Evolutionary conservation across 1,284 basidiomycete species (phyloP), one percentile per base, ranked within the genome.

Genomic region (Fomes fomentarius): DNA sequence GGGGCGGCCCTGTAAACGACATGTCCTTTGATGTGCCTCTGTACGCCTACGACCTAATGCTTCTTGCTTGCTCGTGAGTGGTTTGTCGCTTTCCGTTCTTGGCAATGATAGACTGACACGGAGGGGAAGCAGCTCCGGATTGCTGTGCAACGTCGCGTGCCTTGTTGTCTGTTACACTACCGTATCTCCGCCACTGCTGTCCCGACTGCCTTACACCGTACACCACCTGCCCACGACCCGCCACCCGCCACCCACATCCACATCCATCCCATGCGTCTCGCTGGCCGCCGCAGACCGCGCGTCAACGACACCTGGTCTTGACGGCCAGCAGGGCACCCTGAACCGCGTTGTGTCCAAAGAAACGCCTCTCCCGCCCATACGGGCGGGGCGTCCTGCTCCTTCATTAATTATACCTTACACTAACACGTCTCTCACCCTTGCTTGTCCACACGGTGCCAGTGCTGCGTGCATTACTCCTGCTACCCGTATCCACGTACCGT

Each of bases 281-380:
- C 58, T 54, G 52, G 58, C 47, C 52, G 58, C 51, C 54, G 37
- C 42, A 43, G 26, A 45, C 49, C 44, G 22, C 40, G 26, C 54
- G 40, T 19, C 40, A 19, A 17, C n/a, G n/a, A n/a, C 21, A 30
- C 30, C 47, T 57, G 56, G 53, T 50, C 59, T 58, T 38, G 54
- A 51, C 56, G 56, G 53, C 59, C 59, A 44, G 49, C 48, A 42
- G 48, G 43, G 30, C 11, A 3, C 30, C 43, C 34, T 33, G n/a
- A 21, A 33, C 47, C 17, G 22, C 47, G 15, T 37, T 21, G 26
- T 31, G 19, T 31, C 22, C 31, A 11, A 33, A 22, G 9, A 17
- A n/a, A 12, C 30, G 25, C 43, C 17, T 17, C 15, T 33, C n/a
- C 19, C 17, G 28, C 9, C 26, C 14, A 5, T 8, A n/a, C 22